phyloP scores from a whole-genome alignment of 2,329 filamentous ascomycete species.

The Rutstroemia sp. region DNA sequence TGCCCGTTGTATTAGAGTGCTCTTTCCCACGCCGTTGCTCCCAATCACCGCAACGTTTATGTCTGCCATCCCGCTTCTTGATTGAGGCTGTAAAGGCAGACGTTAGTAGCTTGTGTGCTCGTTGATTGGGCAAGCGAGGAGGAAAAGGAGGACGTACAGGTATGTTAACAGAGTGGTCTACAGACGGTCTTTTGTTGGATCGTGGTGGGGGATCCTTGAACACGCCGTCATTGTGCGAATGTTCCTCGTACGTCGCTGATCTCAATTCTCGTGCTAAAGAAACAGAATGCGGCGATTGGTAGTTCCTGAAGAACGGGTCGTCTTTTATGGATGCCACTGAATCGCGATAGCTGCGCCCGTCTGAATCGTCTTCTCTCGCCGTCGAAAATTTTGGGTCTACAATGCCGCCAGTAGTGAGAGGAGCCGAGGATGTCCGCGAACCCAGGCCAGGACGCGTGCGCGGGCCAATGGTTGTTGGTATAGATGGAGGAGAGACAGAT shows the following conservation, averaged over 20 bases:
- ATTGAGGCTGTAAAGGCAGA: constrained; percentile 21
- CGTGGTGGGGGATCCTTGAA: constrained; percentile 11
- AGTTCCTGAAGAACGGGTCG: constrained; percentile 47
- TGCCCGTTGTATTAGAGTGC: constrained; percentile 58
- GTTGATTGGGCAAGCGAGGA: background rate
- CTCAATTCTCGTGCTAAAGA: constrained; percentile 28
- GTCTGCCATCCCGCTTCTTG: constrained; percentile 35
- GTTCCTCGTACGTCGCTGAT: constrained; percentile 20
- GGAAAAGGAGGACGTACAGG: constrained; percentile 18
- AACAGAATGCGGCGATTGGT: constrained; percentile 32
- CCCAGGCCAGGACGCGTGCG: constrained; percentile 6
- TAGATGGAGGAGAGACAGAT: constrained; percentile 9
- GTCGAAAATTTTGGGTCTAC: background rate
- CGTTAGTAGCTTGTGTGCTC: constrained; percentile 12
- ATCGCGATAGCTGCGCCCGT: constrained; percentile 33
- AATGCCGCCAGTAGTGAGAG: background rate
- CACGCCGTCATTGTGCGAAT: constrained; percentile 13
- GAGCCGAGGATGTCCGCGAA: constrained; percentile 8
- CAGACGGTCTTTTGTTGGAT: constrained; percentile 12
- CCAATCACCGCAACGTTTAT: constrained; percentile 62
- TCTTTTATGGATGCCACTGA: constrained; percentile 47
- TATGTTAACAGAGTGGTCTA: constrained; percentile 20
- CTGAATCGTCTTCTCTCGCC: constrained; percentile 13
- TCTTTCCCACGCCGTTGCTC: constrained; percentile 59
- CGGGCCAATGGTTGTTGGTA: background rate